phyloP scores from a whole-genome alignment of 352 stramenopile genomes.

The Globisporangium mamillatum region DNA sequence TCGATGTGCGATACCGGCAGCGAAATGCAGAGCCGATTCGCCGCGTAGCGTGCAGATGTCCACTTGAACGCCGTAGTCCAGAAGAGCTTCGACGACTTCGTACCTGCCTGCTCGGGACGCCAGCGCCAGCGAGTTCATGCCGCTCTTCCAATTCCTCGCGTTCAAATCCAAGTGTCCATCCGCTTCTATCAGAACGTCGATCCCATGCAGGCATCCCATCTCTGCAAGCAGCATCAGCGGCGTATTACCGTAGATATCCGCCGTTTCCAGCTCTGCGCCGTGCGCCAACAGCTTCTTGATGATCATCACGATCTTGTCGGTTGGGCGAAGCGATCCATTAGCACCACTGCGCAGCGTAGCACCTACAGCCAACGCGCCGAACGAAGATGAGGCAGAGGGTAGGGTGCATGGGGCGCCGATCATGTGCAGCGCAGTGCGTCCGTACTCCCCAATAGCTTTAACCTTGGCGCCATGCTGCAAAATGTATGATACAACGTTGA shows the following conservation, averaged over 20 bases:
- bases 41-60: slow-evolving; percentile 64
- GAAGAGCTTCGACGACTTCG: slow-evolving; percentile 74
- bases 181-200: slow-evolving; percentile 74
- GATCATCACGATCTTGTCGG: slow-evolving; percentile 71
- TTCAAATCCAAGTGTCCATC: slow-evolving; percentile 72
- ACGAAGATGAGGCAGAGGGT: slow-evolving; percentile 38
- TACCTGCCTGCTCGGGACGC: slow-evolving; percentile 61
- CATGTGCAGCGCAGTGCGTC: slow-evolving; percentile 77
- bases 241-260: slow-evolving; percentile 84
- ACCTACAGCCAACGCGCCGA: slow-evolving; percentile 17
- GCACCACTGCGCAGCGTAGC: slow-evolving; percentile 21
- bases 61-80: slow-evolving; percentile 76
- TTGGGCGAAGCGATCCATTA: slow-evolving; percentile 31
- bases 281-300: slow-evolving; percentile 82
- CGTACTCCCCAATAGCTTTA: slow-evolving; percentile 63
- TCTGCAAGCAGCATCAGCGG: slow-evolving; percentile 77
- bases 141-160: slow-evolving; percentile 76
- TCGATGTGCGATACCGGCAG: slow-evolving; percentile 56
- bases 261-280: slow-evolving; percentile 53
- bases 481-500: slow-evolving; percentile 86
- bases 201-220: slow-evolving; percentile 63
- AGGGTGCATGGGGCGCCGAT: slow-evolving; percentile 65
- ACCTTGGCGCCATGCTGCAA: slow-evolving; percentile 84
- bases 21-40: slow-evolving; percentile 80
- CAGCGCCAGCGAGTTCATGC: slow-evolving; percentile 71